Evolutionary conservation across 2,329 filamentous ascomycete genomes (phyloP).

Genomic region (Ophioceras dolichostomum): DNA sequence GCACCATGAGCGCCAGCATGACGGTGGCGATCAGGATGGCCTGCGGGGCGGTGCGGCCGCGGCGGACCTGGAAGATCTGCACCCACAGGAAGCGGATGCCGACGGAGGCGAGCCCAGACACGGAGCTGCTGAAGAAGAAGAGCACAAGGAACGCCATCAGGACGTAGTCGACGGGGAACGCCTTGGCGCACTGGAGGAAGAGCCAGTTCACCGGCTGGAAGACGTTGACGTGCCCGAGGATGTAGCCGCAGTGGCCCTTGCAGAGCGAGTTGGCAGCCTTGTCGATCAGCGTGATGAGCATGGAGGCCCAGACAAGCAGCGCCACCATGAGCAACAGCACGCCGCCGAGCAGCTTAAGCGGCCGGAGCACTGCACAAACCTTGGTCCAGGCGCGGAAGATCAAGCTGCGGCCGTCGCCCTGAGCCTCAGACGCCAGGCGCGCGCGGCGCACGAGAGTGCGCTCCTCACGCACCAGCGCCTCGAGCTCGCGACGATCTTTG

Average conservation of each 20-base stretch:
- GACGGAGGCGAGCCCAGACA: constrained; percentile 73
- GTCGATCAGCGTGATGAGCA: constrained; percentile 92
- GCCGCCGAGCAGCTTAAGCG: constrained; percentile 78
- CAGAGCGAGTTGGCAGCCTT: constrained; percentile 94
- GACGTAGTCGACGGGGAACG: constrained; percentile 87
- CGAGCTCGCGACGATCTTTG: constrained; percentile 81
- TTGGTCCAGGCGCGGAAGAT: constrained; percentile 70
- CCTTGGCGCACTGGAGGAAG: constrained; percentile 65
- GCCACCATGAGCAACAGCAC: constrained; percentile 64
- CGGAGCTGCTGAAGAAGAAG: constrained; percentile 78
- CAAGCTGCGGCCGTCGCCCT: constrained; percentile 63
- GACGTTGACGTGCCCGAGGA: constrained; percentile 74
- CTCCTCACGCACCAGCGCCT: constrained; percentile 78
- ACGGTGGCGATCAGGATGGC: constrained; percentile 85
- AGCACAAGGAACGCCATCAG: constrained; percentile 76
- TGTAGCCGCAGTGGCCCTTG: constrained; percentile 82
- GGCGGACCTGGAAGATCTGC: constrained; percentile 80
- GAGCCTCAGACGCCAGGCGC: constrained; percentile 71
- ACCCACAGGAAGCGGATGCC: constrained; percentile 97
- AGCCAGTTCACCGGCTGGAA: constrained; percentile 94
- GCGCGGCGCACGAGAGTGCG: constrained; percentile 83
- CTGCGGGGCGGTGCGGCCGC: constrained; percentile 80
- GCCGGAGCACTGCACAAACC: constrained; percentile 68
- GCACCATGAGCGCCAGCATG: constrained; percentile 75
- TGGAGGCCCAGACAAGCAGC: constrained; percentile 72